Conservation (phyloP, 495 filamentous ascomycete species). For the Neurospora sublineolata region DNA sequence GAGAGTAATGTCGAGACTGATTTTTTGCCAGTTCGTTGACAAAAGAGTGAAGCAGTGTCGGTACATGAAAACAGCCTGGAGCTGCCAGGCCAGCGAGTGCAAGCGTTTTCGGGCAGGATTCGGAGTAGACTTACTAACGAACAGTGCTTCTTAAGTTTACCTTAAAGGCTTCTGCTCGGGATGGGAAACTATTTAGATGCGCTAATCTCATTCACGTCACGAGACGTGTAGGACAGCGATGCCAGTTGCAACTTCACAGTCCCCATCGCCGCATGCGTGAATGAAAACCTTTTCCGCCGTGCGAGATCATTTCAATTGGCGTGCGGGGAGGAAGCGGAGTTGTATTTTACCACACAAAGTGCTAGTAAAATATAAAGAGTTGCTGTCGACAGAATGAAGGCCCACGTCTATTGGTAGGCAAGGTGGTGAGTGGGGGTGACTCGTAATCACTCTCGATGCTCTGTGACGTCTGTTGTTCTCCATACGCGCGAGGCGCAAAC, state of each 20-base stretch:
- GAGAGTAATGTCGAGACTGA: background rate
- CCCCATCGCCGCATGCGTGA: background rate
- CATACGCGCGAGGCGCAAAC: background rate
- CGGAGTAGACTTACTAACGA: background rate
- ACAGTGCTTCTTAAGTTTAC: background rate
- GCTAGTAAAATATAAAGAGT: background rate
- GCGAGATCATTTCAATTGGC: background rate
- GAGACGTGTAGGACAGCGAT: background rate
- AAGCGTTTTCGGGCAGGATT: background rate
- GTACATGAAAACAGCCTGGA: background rate
- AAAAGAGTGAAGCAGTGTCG: background rate
- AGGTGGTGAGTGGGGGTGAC: conserved; percentile 2
- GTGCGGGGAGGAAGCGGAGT: background rate
- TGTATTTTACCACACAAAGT: background rate
- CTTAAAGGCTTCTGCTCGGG: background rate
- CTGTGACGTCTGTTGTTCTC: conserved; percentile 14
- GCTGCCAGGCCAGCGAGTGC: background rate
- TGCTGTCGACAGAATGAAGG: conserved; percentile 4
- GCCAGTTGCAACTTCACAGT: background rate
- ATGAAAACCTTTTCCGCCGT: background rate
- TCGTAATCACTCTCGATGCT: conserved; percentile 4
- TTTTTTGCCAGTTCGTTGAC: background rate
- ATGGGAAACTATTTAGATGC: background rate
- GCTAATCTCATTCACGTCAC: background rate
- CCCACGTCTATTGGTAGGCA: conserved; percentile 6